Evolutionary conservation across 805 yeast genomes (phyloP).

Genomic region (Yarrowia sp.): DNA sequence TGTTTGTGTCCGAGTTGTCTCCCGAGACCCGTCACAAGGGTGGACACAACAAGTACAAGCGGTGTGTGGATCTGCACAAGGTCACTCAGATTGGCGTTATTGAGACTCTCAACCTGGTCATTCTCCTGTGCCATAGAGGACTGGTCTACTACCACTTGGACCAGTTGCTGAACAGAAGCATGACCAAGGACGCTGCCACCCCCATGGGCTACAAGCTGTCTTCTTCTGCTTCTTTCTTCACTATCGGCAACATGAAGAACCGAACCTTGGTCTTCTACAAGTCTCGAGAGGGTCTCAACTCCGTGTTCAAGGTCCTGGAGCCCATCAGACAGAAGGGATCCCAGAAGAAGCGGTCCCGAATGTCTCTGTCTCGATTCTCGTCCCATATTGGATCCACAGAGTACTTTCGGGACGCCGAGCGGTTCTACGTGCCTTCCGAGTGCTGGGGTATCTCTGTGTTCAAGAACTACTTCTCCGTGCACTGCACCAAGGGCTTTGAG

Average conservation of each 20-base stretch:
- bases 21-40: constrained; percentile 47
- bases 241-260: constrained; percentile 72
- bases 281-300: constrained; percentile 58
- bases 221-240: constrained; percentile 56
- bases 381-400: constrained; percentile 49
- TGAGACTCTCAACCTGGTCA: constrained; percentile 60
- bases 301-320: constrained; percentile 68
- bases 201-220: constrained; percentile 57
- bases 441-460: constrained; percentile 67
- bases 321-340: constrained; percentile 54
- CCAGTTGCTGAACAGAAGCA: constrained; percentile 55
- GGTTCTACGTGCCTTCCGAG: constrained; percentile 62
- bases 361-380: constrained; percentile 44
- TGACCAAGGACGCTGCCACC: constrained; percentile 28
- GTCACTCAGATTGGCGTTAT: constrained; percentile 69
- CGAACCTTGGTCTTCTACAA: constrained; percentile 64
- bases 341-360: constrained; percentile 44
- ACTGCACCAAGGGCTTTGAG: constrained; percentile 71
- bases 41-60: constrained; percentile 42
- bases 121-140: constrained; percentile 64
- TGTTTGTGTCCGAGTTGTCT: constrained; percentile 40
- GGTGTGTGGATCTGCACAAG: constrained; percentile 59
- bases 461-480: constrained; percentile 70
- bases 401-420: constrained; percentile 55
- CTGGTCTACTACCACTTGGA: constrained; percentile 70